Base-by-base conservation (phyloP, 192 early-diverging fungal genomes). In the Cladochytrium replicatum region DNA sequence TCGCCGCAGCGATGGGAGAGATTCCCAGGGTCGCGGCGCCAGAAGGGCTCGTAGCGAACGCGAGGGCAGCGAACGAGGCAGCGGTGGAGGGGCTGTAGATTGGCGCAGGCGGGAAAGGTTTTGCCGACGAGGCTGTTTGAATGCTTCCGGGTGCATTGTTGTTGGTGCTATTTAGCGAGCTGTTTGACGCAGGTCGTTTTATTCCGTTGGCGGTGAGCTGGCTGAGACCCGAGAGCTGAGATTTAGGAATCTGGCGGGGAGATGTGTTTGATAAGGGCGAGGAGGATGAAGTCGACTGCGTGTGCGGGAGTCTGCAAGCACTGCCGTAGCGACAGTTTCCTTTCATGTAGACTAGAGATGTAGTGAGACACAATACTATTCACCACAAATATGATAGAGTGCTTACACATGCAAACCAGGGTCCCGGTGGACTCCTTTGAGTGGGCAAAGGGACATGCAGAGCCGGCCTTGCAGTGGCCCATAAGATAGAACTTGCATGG, bases 291-390 rank as follows among this genome's bases (percentile, higher is more conserved):
- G 7, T 57, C 34, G 37, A 41, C 17, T 37, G 13, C 13, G 55
- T 17, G 28, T 57, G 55, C 26, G 34, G 6, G 45, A 55, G 38
- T 6, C 43, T 46, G 41, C 55, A 57, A 4, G 6, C 11, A 34
- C 15, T 23, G 5, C 55, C 55, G 51, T 46, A 57, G 22, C 55
- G 46, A 25, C 55, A 57, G 29, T 32, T 57, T 6, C 55, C 55
- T 37, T 46, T 11, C 5, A 57, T 29, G 41, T 27, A 57, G 51
- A 25, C 55, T 55, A 15, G 8, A 13, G 6, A 30, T 31, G 48
- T 38, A 29, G 6, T 55, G 44, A 15, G 49, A 32, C 17, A 29
- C 17, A 37, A 13, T 17, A 37, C 17, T 37, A 37, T 37, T 37
- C 34, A 37, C 34, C 13, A 37, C 13, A 13, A 17, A 37, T 13